These are phyloP conservation scores for Wickerhamomyces sp. DNA, from an alignment of 1,139 yeast species.

Conservation along the genomic window DNA sequence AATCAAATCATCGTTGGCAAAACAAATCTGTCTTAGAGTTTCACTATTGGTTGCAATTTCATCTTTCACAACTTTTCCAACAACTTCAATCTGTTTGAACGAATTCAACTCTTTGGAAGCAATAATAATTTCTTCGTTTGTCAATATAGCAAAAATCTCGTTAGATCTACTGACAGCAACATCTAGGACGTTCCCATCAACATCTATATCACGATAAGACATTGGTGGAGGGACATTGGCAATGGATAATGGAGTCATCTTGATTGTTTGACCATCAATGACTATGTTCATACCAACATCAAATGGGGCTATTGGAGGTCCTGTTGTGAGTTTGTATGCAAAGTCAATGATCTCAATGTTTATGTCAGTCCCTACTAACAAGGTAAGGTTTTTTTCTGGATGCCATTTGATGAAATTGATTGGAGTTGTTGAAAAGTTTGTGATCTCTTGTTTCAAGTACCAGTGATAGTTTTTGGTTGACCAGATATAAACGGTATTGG, in stretches of 20 bases:
- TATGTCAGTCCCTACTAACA: constrained; percentile 54
- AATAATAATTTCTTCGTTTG: constrained; percentile 38
- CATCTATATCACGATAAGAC: constrained; percentile 60
- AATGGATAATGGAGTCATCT: constrained; percentile 74
- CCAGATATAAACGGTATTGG: constrained; percentile 75
- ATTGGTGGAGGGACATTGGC: constrained; percentile 97
- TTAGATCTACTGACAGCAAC: constrained; percentile 63
- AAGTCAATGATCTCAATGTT: constrained; percentile 64
- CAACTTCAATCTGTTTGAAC: constrained; percentile 41
- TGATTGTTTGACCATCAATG: constrained; percentile 69
- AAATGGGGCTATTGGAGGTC: constrained; percentile 61
- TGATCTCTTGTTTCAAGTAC: constrained; percentile 82
- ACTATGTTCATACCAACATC: constrained; percentile 81
- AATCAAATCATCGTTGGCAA: constrained; percentile 44
- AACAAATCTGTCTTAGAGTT: constrained; percentile 58
- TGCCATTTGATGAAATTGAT: constrained; percentile 69
- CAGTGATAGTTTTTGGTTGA: constrained; percentile 91
- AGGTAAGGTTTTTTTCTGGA: constrained; percentile 78
- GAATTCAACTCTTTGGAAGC: constrained; percentile 35
- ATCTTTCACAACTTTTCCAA: constrained; percentile 32
- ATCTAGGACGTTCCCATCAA: constrained; percentile 52
- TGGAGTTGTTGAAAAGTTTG: too few relatives aligned
- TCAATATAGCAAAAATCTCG: constrained; percentile 51
- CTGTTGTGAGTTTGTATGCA: constrained; percentile 58
- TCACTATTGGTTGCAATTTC: constrained; percentile 40